Base-by-base conservation (phyloP, 768 basidiomycete genomes). In the Lentinula boryana region DNA sequence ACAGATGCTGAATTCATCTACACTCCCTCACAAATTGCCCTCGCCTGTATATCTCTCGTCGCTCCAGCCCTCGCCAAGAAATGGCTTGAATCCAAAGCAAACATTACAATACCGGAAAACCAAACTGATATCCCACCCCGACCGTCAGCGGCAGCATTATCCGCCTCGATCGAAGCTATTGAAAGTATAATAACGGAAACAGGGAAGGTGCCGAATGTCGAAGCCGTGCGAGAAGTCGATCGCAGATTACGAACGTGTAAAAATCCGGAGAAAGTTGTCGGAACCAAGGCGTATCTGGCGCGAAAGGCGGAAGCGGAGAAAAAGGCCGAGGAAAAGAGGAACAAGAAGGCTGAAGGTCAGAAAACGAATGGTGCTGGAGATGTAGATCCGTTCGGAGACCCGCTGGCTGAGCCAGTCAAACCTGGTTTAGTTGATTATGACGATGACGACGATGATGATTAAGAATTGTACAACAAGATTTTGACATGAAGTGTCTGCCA, bases 261-360 rank as follows among this genome's bases (percentile, higher is more conserved):
- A 70, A 98, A 99, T 68, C 97, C 97, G 4, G 95, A 96, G 73
- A 97, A 95, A 72, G 87, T 96, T 5, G 85, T 87, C 12, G 95
- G 94, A n/a, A 96, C 87, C 63, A 87, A 84, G 62, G 89, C 91
- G 2, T 94, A 89, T 71, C 71, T 87, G 27, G 82, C 84, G 21
- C 86, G 85, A 69, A 86, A 84, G 64, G 84, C 79, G n/a, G 87
- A 85, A 65, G 85, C 86, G 60, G 90, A 91, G 66, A 82, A 76
- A 58, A 82, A 80, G 67, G 87, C 86, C 1, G 84, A 84, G 63
- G 83, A 82, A 62, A 93, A 90, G 70, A 78, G 91, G 60, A 80
- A 71, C 48, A 82, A 80, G 66, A 89, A 88, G 67, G 85, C 82
- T 15, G 78, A 83, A 33, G 68, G 75, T 9, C 75, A 78, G 49